Base-by-base conservation (phyloP, 441 rosid genomes). In the Gossypium schwendimanii region DNA sequence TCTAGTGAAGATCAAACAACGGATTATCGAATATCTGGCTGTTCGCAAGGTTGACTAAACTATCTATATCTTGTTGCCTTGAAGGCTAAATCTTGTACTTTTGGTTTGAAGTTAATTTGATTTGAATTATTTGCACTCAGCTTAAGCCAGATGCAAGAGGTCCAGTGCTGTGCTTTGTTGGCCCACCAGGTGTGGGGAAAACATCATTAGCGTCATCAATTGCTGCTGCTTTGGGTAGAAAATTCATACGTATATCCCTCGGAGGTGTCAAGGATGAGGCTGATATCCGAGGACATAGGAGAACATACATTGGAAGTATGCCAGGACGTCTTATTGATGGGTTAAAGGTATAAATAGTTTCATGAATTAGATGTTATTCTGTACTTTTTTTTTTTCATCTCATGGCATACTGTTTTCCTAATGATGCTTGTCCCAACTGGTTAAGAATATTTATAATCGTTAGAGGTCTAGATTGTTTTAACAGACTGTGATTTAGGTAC, bases 261-360 rank as follows among this genome's bases (percentile, higher is more conserved):
- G 99, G 99, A 78, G 98, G 99, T 80, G 97, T 96, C 69, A 93
- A 91, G 87, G 99, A 96, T 78, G 99, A 96, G 87, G 98, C 97
- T 74, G 99, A 96, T 80, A 93, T 96, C 70, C 89, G 98, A 85
- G 99, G 99, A 72, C 99, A 96, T 72, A 83, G 98, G 83, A 90
- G 99, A 81, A 96, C 99, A 9, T 96, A 96, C 81, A 91, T 93
- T 75, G 98, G 98, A 72, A 96, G 99, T 87, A 93, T 96, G 99
- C 98, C 99, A 39, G 99, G 98, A 76, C 97, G 97, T 79, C 97
- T 96, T 58, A 88, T 93, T 81, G 98, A 91, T 77, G 98, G 99
- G 71, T 65, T 96, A 76, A 96, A 96, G 97, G 99, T 96, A 76
- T 67, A 58, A 33, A 33, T 65, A 23, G 11, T 33, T 15, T 28